Evolutionary conservation across 2,329 filamentous ascomycete species (phyloP).

Genomic region (Stachybotrys chlorohalonatus): DNA sequence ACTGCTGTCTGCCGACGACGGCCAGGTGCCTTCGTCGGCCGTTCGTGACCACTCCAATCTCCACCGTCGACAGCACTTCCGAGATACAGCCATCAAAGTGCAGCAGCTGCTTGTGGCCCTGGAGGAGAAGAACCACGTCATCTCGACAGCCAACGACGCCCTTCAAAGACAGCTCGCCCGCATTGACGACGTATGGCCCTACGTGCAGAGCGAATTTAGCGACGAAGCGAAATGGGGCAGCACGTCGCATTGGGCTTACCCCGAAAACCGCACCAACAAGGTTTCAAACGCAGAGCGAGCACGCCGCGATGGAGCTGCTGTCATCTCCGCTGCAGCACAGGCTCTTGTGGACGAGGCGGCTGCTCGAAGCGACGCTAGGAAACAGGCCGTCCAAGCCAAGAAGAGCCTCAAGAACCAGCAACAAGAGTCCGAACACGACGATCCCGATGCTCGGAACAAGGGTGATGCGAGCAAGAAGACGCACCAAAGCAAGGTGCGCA

Average conservation of each 20-base stretch:
- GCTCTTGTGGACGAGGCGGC: conserved; percentile 76
- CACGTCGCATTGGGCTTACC: conserved; percentile 90
- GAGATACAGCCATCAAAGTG: conserved; percentile 68
- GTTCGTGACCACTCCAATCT: conserved; percentile 50
- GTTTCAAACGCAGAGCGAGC: conserved; percentile 63
- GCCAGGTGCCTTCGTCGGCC: conserved; percentile 28
- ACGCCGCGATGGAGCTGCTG: conserved; percentile 68
- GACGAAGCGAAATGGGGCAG: conserved; percentile 92
- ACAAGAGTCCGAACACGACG: conserved; percentile 73
- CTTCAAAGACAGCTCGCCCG: conserved; percentile 76
- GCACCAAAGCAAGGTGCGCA: conserved; percentile 54
- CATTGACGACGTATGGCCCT: conserved; percentile 78
- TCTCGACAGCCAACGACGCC: conserved; percentile 84
- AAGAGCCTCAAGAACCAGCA: conserved; percentile 62
- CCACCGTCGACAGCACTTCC: conserved; percentile 64
- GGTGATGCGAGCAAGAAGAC: conserved; percentile 50
- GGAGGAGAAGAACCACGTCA: conserved; percentile 96
- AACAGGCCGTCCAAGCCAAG: conserved; percentile 71
- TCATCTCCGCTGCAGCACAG: conserved; percentile 68
- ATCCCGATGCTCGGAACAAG: conserved; percentile 44
- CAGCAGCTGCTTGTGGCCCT: conserved; percentile 81
- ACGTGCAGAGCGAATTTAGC: conserved; percentile 82
- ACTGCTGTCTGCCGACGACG: conserved; percentile 32
- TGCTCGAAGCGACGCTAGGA: conserved; percentile 73
- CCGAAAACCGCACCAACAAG: conserved; percentile 63